Evolutionary conservation across 345 rosid genomes (phyloP), one percentile per base, ranked within the genome.

Genomic region (Eucalyptus sp.): DNA sequence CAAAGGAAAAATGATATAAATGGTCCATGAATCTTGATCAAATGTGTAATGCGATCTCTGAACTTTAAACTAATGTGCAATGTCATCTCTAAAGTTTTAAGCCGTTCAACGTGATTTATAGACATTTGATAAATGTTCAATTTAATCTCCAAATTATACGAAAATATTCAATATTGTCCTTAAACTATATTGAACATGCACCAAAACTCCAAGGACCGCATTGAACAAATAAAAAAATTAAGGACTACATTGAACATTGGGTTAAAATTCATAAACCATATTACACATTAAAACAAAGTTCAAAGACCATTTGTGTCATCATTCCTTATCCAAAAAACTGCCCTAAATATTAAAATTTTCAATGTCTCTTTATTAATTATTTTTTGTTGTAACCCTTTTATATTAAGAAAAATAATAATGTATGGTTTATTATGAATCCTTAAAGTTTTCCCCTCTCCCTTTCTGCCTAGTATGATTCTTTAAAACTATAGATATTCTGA

Each of bases 391-490:
- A 29, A 27, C 33, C 33, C 8, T 27, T 12, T 62, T 0, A 62
- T 62, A 27, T 62, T 13, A 27, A 62, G 4, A 29, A 62, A 62
- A 27, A 3, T 3, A 13, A 11, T 27, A 52, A 1, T 18, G 1
- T 52, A 52, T 1, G 10, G 1, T 52, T 52, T 52, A 0, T 0
- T 7, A 18, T 7, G 0, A 18, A 52, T 52, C 24, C 24, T 52
- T 52, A 52, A 52, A 18, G 10, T 52, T 52, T 52, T 52, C 24
- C 0, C 1, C 1, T 18, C 1, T 52, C 18, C 10, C 10, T 52
- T 52, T 18, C 0, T 52, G 0, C 1, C 2, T 2, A 0, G 0
- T 52, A 52, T 20, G 10, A 52, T 20, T 52, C 4, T 18, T 52
- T 52, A 52, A 52, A 52, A 52, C 25, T 52, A 52, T 0, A 52